Evolutionary conservation across 768 basidiomycete genomes (phyloP), one percentile per base, ranked within the genome.

Genomic region (Boletus sp.): DNA sequence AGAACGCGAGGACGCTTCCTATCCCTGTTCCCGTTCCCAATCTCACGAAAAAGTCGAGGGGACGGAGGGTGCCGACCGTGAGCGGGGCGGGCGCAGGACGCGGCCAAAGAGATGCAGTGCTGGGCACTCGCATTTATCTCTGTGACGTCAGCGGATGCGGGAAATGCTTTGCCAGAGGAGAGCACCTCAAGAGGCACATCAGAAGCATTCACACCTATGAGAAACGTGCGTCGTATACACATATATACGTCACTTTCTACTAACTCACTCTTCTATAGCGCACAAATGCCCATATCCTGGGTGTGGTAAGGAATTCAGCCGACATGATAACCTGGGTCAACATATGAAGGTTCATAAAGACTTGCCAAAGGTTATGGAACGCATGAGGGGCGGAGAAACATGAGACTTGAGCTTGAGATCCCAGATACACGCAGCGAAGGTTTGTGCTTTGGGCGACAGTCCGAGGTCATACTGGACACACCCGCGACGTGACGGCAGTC

Each of bases 161-260:
- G 42, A 94, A 94, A 74, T 89, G 86, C 64, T 95, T 96, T 72
- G 86, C 87, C 36, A 80, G 94, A 32, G 88, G 89, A 20, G 94
- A 96, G 73, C 94, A 96, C 70, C 75, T 96, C 60, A 94, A 94
- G 78, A 78, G 94, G 60, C 93, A 95, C 70, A 82, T 94, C 40
- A 75, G 91, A 63, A 89, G 87, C 66, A 92, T 95, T 52, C 93
- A 95, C 73, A 94, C 93, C 24, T 83, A 94, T 71, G 92, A 94
- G 70, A 94, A 92, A 77, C 93, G 93, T 94, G 67, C 72, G 91
- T 63, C 47, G 45, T 29, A 40, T 39, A 17, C 47, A 14, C 57
- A 44, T 32, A 15, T 24, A 4, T 18, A 46, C 39, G 58, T 46
- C 56, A 63, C 59, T 50, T 39, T 49, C 2, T 40, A 35, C 53